Conservation (phyloP, 2,329 filamentous ascomycete species). For the Pleoardoris graminearum region DNA sequence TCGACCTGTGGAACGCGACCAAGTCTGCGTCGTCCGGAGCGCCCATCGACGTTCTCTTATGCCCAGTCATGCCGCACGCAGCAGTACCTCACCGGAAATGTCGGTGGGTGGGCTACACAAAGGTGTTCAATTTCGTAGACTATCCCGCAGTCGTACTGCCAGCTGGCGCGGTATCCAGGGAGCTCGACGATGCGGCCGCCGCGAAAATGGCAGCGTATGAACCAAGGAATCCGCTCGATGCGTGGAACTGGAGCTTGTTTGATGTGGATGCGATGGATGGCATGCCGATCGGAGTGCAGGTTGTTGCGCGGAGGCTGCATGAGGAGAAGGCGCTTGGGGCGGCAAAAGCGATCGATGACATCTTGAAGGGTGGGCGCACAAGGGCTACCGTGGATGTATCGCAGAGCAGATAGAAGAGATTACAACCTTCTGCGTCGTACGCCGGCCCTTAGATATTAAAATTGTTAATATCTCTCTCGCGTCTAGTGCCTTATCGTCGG, state of each 20-base stretch:
- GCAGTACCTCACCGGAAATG: constrained; percentile 55
- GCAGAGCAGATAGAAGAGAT: too few species aligned
- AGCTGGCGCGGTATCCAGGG: constrained; percentile 52
- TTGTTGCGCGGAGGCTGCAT: constrained; percentile 41
- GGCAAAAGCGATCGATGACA: constrained; percentile 32
- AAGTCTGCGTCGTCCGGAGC: constrained; percentile 50
- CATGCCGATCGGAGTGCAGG: constrained; percentile 43
- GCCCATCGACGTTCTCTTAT: constrained; percentile 59
- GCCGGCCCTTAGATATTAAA: too few species aligned
- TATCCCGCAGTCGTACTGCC: constrained; percentile 63
- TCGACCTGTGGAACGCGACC: constrained; percentile 61
- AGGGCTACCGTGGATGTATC: too few species aligned
- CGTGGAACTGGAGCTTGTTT: constrained; percentile 55
- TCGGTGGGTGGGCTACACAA: constrained; percentile 61
- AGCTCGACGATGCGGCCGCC: constrained; percentile 43
- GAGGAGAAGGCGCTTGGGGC: constrained; percentile 47
- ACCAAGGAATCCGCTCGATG: constrained; percentile 56
- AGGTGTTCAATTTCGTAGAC: constrained; percentile 65
- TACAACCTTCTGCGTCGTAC: too few species aligned
- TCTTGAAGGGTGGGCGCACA: constrained; percentile 17
- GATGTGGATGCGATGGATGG: constrained; percentile 40
- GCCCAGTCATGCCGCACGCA: constrained; percentile 64
- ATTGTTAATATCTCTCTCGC: too few species aligned
- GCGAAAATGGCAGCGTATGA: constrained; percentile 41
- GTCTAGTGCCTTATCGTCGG: too few species aligned